These are phyloP conservation scores for Globisporangium middletonii DNA, from an alignment of 352 stramenopile genomes.

Conservation along the genomic window DNA sequence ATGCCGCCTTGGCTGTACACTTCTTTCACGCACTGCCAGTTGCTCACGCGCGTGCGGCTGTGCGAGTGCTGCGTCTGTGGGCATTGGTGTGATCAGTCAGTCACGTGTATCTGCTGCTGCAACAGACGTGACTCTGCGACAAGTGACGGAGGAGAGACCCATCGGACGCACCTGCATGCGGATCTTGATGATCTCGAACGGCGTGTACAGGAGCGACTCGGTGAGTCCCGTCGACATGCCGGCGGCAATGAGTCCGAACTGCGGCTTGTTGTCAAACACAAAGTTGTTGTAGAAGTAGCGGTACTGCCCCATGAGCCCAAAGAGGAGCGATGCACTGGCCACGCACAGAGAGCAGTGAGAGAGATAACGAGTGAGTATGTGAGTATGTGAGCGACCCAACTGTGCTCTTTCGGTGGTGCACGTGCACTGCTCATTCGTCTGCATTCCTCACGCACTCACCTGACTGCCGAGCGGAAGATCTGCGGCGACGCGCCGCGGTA, in stretches of 20 bases:
- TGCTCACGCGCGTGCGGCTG: constrained; percentile 53
- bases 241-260: constrained; percentile 42
- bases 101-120: too few species aligned
- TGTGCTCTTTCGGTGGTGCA: not conserved
- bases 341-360: not conserved
- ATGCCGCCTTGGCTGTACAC: constrained; percentile 57
- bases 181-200: constrained; percentile 74
- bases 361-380: not conserved
- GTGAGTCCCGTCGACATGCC: constrained; percentile 57
- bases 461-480: constrained; percentile 61
- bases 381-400: not conserved
- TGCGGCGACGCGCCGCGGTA: constrained; percentile 64
- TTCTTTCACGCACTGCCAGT: constrained; percentile 63
- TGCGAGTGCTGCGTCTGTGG: constrained; percentile 47
- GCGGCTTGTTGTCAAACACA: constrained; percentile 45
- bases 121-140: too few species aligned
- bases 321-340: constrained; percentile 48
- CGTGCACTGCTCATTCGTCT: not conserved
- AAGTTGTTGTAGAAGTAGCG: constrained; percentile 63
- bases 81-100: too few species aligned
- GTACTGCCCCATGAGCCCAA: constrained; percentile 73
- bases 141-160: too few species aligned
- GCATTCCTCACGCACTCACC: constrained; percentile 16
- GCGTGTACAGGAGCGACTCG: constrained; percentile 59
- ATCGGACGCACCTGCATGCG: constrained; percentile 37